phyloP scores from a whole-genome alignment of 257 asterid species.

The Solanum ahanhuiri region DNA sequence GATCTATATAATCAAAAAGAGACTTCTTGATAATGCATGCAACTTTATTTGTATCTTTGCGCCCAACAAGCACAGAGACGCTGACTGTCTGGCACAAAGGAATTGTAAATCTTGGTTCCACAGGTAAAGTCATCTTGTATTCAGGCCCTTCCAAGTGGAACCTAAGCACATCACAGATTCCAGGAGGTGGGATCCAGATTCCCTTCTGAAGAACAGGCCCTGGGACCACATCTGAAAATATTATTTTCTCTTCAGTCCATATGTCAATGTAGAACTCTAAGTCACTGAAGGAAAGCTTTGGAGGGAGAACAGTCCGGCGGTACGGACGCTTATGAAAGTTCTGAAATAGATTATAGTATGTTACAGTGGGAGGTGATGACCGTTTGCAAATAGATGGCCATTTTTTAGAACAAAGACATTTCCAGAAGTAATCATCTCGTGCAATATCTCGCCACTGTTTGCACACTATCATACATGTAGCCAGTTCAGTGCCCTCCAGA shows the following conservation, averaged over 20 bases:
- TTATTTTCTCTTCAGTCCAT: conserved; percentile 66
- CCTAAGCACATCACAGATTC: conserved; percentile 58
- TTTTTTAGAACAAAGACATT: conserved; percentile 71
- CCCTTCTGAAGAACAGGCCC: conserved; percentile 72
- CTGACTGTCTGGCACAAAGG: conserved; percentile 66
- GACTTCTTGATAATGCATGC: conserved; percentile 77
- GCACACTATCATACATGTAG: conserved; percentile 60
- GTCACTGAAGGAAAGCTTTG: conserved; percentile 70
- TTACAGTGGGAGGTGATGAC: conserved; percentile 45
- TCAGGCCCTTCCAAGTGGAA: conserved; percentile 68
- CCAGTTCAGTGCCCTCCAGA: conserved; percentile 76
- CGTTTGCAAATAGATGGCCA: conserved; percentile 92
- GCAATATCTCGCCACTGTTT: conserved; percentile 79
- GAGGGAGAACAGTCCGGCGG: conserved; percentile 53
- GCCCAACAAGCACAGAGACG: conserved; percentile 72
- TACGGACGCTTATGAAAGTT: conserved; percentile 49
- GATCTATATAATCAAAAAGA: conserved; percentile 77
- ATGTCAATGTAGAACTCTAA: conserved; percentile 87
- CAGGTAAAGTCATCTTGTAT: conserved; percentile 86
- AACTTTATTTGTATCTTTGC: conserved; percentile 64
- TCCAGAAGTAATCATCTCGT: conserved; percentile 86
- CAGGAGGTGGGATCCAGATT: conserved; percentile 58
- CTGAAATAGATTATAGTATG: conserved; percentile 55
- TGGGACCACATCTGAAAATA: conserved; percentile 76
- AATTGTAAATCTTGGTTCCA: conserved; percentile 63